These are phyloP conservation scores for Penicillium fuscoglaucum DNA, from an alignment of 2,329 filamentous ascomycete species.

Conservation along the genomic window DNA sequence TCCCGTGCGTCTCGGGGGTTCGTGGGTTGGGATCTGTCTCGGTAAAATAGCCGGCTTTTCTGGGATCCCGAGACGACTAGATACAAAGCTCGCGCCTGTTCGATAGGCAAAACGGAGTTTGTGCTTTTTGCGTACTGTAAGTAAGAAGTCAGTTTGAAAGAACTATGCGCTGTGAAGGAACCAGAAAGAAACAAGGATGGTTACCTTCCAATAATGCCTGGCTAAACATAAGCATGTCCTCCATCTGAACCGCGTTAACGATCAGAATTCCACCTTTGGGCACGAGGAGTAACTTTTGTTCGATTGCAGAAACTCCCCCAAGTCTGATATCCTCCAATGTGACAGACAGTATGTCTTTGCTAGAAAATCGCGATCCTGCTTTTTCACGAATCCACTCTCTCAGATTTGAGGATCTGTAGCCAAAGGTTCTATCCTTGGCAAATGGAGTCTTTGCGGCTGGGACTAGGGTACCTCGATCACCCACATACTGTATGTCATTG, in stretches of 20 bases:
- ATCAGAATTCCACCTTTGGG: background rate
- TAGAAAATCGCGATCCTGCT: constrained; percentile 2
- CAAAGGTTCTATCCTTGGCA: background rate
- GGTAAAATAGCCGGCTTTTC: background rate
- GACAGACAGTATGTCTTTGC: background rate
- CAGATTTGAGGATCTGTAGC: constrained; percentile 2
- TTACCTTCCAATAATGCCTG: constrained; percentile 1
- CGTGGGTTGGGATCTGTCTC: background rate
- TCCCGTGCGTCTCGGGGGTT: background rate
- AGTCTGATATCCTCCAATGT: constrained; percentile 1
- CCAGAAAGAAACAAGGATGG: background rate
- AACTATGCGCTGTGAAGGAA: background rate
- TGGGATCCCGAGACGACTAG: background rate
- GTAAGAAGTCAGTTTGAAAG: background rate
- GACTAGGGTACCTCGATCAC: background rate
- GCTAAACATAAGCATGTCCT: constrained; percentile 1
- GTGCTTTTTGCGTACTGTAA: background rate
- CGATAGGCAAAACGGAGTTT: background rate
- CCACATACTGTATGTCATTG: background rate
- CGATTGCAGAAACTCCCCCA: background rate
- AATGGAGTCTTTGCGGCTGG: constrained; percentile 1
- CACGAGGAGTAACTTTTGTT: background rate
- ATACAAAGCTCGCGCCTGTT: background rate
- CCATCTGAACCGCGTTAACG: background rate
- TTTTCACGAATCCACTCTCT: constrained; percentile 3